Base-by-base conservation (phyloP, 805 yeast species). In the Candida glaebosa region DNA sequence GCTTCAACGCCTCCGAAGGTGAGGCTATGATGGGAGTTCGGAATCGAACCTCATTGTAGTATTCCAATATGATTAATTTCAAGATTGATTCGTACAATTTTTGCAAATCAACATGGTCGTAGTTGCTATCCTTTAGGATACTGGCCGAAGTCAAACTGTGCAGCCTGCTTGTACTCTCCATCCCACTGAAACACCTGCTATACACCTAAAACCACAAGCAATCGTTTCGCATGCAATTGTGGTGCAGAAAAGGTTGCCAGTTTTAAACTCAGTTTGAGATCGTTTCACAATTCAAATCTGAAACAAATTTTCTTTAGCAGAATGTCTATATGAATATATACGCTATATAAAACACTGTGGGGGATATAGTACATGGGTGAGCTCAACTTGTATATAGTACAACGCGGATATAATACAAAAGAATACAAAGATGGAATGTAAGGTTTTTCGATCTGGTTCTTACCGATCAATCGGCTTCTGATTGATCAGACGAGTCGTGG, bases 31-130 rank as follows among this genome's bases (percentile, higher is more conserved):
- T 43, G 5, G 60, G 58, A 12, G 63, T 67, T 39, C 72, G 60
- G 61, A 82, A 83, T 28, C 87, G 60, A 2, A 86, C 86, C 57
- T 82, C 87, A 43, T 73, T 78, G 40, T 76, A 63, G 51, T 84
- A 82, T 37, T 79, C 83, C 15, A 84, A 56, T 9, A 84, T 57
- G 2, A 82, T 56, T 5, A 80, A 59, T 50, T 81, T 79, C 35
- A 84, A 53, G 1, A 81, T 69, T 22, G 75, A 68, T 37, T 71
- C 70, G 49, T 83, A 82, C 3, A 79, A 59, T 22, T 61, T 66
- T 18, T 38, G 24, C 17, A 39, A 22, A 31, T 58, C 61, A 10
- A 58, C 48, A 10, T 48, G 48, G 10, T 51, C 54, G 25, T 53
- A 55, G 4, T 39, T 44, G 6, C 52, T 44, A 33, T 52, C 56